Base-by-base conservation (phyloP, 345 rosid genomes). In the Euphorbia tirucalli region DNA sequence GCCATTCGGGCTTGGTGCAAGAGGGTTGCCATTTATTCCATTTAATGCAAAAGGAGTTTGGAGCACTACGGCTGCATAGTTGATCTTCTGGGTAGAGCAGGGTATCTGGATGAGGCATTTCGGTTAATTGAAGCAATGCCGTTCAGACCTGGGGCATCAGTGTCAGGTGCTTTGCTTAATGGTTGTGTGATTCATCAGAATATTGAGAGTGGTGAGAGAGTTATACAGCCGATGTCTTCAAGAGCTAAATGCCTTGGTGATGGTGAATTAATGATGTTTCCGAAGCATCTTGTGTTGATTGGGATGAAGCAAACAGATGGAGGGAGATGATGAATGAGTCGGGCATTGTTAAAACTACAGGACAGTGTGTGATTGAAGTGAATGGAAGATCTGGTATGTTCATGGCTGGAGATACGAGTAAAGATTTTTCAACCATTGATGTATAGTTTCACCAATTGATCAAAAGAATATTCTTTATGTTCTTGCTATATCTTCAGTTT, bases 21-120 rank as follows among this genome's bases (percentile, higher is more conserved):
- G 71, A 79, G 50, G 82, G 79, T 24, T 71, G 71, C 32, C 28
- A 55, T 11, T 39, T 75, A 11, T 75, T 79, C 39, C 10, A 46
- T 48, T 35, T 58, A 28, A 75, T 79, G 82, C 30, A 75, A 54
- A 27, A 54, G 22, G 76, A 75, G 8, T 79, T 62, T 71, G 18
- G 82, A 79, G 79, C 82, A 75, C 37, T 71, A 75, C 5, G 77
- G 82, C 1, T 75, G 82, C 48, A 46, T 75, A 67, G 70, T 79
- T 68, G 79, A 79, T 58, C 79, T 79, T 63, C 41, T 71, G n/a
- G 56, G 74, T 15, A 37, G 77, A 22, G 46, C 76, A 5, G 56
- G 73, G 30, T 61, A 61, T 41, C 61, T 79, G 0, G 59, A 75
- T 71, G 11, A 21, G 0, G 73, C 76, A 11, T 62, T 70, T 30